Conservation (phyloP, 1,139 yeast genomes). For the Nematodospora anomalae region DNA sequence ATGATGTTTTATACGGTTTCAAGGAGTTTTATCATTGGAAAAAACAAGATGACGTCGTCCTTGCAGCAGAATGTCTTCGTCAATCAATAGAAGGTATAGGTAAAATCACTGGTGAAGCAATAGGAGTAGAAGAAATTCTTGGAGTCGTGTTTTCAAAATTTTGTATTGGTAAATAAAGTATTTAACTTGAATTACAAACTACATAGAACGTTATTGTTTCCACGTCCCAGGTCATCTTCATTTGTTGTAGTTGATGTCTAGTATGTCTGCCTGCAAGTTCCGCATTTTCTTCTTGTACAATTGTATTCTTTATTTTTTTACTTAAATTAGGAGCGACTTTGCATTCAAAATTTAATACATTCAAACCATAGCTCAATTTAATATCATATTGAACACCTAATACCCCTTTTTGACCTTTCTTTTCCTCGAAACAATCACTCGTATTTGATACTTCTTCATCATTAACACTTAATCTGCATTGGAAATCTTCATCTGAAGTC, state of each 20-base stretch:
- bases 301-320: constrained; percentile 31
- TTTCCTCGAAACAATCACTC: constrained; percentile 40
- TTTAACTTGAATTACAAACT: constrained; percentile 22
- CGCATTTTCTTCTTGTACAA: constrained; percentile 22
- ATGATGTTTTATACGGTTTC: constrained; percentile 76
- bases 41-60: constrained; percentile 65
- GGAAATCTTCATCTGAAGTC: constrained; percentile 41
- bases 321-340: constrained; percentile 43
- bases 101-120: constrained; percentile 83
- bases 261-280: constrained; percentile 45
- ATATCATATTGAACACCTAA: constrained; percentile 48
- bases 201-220: constrained; percentile 42
- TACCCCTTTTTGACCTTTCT: constrained; percentile 15
- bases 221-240: constrained; percentile 50
- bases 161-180: constrained; percentile 79
- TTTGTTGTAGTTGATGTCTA: constrained; percentile 48
- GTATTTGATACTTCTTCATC: constrained; percentile 48
- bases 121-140: constrained; percentile 86
- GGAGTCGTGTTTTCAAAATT: constrained; percentile 90
- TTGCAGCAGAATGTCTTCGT: constrained; percentile 76
- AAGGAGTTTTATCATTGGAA: constrained; percentile 55
- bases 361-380: constrained; percentile 50
- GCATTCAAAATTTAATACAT: constrained; percentile 47
- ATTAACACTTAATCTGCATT: constrained; percentile 46
- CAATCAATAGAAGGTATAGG: constrained; percentile 87